Conservation (phyloP, 2,329 filamentous ascomycete genomes). For the Pyricularia pennisetigena region DNA sequence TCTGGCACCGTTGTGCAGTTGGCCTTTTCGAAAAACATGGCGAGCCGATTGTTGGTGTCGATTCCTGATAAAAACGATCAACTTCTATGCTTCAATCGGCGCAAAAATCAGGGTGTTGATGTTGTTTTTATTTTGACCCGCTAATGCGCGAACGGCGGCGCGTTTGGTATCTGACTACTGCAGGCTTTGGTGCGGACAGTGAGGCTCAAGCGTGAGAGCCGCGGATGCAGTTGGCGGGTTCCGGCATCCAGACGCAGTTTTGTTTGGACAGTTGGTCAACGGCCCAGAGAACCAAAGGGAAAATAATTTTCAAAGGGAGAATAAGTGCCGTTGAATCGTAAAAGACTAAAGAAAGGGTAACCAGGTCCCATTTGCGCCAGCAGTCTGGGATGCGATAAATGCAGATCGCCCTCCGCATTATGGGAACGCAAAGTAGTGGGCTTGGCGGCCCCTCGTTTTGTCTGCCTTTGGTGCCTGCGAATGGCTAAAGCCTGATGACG, state of each 20-base stretch:
- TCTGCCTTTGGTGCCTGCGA: neutral
- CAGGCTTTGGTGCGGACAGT: neutral
- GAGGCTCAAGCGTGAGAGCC: neutral
- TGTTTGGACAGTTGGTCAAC: no score
- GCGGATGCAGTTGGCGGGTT: neutral
- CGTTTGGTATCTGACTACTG: neutral
- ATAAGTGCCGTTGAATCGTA: neutral
- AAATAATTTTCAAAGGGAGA: no score
- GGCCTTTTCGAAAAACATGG: conserved; percentile 11
- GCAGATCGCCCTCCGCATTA: neutral
- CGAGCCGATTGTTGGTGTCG: neutral
- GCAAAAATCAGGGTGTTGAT: neutral
- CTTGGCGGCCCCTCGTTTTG: no score
- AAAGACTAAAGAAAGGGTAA: neutral
- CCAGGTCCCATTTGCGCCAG: neutral
- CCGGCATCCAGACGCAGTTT: neutral
- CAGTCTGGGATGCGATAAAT: neutral
- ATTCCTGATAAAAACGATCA: neutral
- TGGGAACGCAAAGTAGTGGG: no score
- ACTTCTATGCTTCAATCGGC: neutral
- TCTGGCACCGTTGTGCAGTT: conserved; percentile 34
- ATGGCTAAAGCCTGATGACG: neutral
- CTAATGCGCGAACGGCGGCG: neutral
- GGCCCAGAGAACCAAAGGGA: no score
- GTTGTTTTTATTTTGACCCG: neutral